Evolutionary conservation across 2,329 filamentous ascomycete genomes (phyloP).

Genomic region (Nakataea oryzae): DNA sequence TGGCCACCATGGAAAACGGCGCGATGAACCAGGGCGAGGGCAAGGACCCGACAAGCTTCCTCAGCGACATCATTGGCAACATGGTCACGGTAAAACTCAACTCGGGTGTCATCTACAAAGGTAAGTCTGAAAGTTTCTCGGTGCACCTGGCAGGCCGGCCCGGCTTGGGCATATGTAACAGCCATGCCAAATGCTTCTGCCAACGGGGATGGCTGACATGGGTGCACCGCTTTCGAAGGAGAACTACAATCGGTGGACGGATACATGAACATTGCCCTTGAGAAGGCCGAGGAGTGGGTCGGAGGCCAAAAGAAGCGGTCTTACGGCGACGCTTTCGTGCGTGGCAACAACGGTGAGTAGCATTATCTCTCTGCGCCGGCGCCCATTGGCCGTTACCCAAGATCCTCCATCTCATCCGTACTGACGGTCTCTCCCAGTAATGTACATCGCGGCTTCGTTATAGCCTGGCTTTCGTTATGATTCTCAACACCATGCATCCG

Average conservation of each 20-base stretch:
- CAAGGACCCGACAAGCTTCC: slow-evolving; percentile 86
- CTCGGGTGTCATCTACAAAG: slow-evolving; percentile 97
- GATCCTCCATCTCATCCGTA: neutral
- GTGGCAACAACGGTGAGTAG: slow-evolving; percentile 79
- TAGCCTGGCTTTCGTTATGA: neutral
- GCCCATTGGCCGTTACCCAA: neutral
- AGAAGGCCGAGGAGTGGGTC: slow-evolving; percentile 88
- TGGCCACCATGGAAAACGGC: slow-evolving; percentile 68
- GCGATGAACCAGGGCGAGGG: slow-evolving; percentile 54
- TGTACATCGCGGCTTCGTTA: slow-evolving; percentile 60
- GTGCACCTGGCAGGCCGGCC: neutral
- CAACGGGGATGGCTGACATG: neutral
- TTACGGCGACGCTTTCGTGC: slow-evolving; percentile 90
- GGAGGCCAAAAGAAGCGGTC: slow-evolving; percentile 72
- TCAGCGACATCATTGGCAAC: slow-evolving; percentile 88
- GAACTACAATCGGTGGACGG: slow-evolving; percentile 95
- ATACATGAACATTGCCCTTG: slow-evolving; percentile 98
- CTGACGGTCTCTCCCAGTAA: slow-evolving; percentile 33
- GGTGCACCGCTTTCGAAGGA: slow-evolving; percentile 38
- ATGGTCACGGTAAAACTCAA: slow-evolving; percentile 96
- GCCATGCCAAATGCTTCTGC: neutral
- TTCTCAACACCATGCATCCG: neutral
- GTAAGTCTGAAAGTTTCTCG: slow-evolving; percentile 33
- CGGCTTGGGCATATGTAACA: neutral
- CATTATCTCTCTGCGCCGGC: slow-evolving; percentile 24